Base-by-base conservation (phyloP, 805 yeast species). In the Pichia rugopelliculosa region DNA sequence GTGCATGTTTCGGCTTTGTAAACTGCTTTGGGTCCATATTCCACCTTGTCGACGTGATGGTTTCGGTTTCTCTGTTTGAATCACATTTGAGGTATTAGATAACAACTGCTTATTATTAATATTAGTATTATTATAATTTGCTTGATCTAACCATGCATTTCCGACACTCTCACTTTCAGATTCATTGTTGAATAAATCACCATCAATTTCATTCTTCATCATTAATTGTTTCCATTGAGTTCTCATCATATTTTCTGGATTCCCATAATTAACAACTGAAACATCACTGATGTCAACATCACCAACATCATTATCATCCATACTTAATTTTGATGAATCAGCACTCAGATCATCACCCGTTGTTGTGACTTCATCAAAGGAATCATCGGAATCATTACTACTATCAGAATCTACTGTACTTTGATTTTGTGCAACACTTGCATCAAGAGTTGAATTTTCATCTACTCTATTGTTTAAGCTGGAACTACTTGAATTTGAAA, bases 1-100 rank as follows among this genome's bases (percentile, higher is more conserved):
- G 43, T 61, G 60, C 45, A 45, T 49, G 27, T 59, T 58, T 30
- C 62, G 46, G 34, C 57, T 58, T 27, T 56, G 56, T 10, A 63
- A 44, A 44, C 65, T 62, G 15, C 18, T 30, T 5, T 30, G 20
- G 6, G 40, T 34, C 21, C 34, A 34, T 11, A 30, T 10, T 36
- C 45, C 45, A 36, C 23, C n/a, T 8, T 15, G 18, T 10, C 30
- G 41, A n/a, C 10, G 15, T 10, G 20, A 5, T 8, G 7, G 23
- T 22, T 34, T 24, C 22, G 22, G 7, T 22, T 22, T 27, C 12
- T 34, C n/a, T 30, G 15, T 6, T 26, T n/a, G 27, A 13, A 20
- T 11, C 23, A 12, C 6, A 9, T 13, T 26, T 6, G 44, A n/a
- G 7, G 12, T 15, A 27, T 7, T 27, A 13, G 33, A 13, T 17